Percentiles rank a stretch among this genome's conserved stretches.
Evolutionary conservation across 192 early-diverging fungal species (phyloP).

Genomic region (Coemansia sp.): DNA sequence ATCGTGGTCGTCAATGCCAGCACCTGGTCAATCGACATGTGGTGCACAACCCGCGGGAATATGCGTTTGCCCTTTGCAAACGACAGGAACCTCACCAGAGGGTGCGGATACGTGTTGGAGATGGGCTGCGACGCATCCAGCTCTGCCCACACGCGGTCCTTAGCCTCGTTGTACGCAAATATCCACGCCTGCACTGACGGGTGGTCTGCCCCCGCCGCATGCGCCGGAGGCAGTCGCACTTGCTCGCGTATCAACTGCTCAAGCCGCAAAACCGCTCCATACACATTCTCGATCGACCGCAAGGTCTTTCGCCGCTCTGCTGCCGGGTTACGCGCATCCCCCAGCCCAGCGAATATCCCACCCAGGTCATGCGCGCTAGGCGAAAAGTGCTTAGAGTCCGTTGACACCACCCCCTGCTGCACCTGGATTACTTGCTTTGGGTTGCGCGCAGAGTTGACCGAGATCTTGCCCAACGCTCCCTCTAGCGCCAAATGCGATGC

Average conservation of each 20-base stretch:
- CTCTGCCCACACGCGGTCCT: slow-evolving; percentile 35
- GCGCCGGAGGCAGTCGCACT: slow-evolving; percentile 42
- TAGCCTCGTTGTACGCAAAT: slow-evolving; percentile 24
- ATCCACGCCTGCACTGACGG: slow-evolving; percentile 33
- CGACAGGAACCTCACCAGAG: slow-evolving; percentile 81
- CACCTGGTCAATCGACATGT: slow-evolving; percentile 73
- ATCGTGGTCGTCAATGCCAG: slow-evolving; percentile 72
- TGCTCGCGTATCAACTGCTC: slow-evolving; percentile 81
- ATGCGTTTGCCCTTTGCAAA: slow-evolving; percentile 86
- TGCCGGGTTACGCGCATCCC: slow-evolving; percentile 54
- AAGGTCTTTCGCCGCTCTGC: slow-evolving; percentile 58
- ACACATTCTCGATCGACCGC: slow-evolving; percentile 75
- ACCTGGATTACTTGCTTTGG: slow-evolving; percentile 85
- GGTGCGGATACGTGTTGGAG: slow-evolving; percentile 66
- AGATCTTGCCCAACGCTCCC: slow-evolving; percentile 93
- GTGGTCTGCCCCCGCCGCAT: too few species aligned
- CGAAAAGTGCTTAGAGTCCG: slow-evolving; percentile 26
- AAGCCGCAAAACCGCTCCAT: slow-evolving; percentile 70
- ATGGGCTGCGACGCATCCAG: slow-evolving; percentile 49
- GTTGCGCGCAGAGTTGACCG: slow-evolving; percentile 81
- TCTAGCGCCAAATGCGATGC: slow-evolving; percentile 83
- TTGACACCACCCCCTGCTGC: slow-evolving; percentile 31
- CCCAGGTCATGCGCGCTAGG: slow-evolving; percentile 25
- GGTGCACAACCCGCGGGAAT: slow-evolving; percentile 78
- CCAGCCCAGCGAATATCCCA: slow-evolving; percentile 25